A percentile compares a stretch with the other conserved stretches of the same genome.
These are phyloP conservation scores for Fistulifera solaris DNA, from an alignment of 108 stramenopile species.

Conservation along the genomic window DNA sequence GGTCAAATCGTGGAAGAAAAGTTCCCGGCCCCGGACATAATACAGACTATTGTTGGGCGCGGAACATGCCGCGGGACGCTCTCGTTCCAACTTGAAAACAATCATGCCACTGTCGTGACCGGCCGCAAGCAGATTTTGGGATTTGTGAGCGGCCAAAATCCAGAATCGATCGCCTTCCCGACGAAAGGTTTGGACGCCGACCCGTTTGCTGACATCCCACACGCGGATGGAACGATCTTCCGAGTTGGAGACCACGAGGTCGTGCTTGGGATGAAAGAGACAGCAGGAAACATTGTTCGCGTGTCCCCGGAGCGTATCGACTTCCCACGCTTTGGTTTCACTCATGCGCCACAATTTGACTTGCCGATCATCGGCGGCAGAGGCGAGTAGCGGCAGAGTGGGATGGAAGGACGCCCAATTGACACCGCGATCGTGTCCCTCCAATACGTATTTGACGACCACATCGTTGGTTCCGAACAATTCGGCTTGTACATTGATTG, in stretches of 20 bases:
- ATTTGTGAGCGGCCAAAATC: constrained; percentile 90
- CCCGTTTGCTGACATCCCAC: constrained; percentile 96
- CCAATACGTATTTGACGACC: constrained; percentile 97
- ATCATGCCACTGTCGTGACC: constrained; percentile 99
- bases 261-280: constrained; percentile 97
- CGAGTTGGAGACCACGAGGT: constrained; percentile 94
- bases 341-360: constrained; percentile 99
- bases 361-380: constrained; percentile 97
- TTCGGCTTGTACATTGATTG: constrained; percentile 90
- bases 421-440: constrained; percentile 98
- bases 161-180: constrained; percentile 98
- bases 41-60: constrained; percentile 65
- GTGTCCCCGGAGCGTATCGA: constrained; percentile 98
- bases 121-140: constrained; percentile 95
- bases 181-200: constrained; percentile 97
- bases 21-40: constrained; percentile 94
- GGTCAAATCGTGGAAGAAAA: constrained; percentile 88
- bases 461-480: constrained; percentile 98
- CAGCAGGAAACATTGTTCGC: constrained; percentile 99
- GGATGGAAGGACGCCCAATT: constrained; percentile 99
- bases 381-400: constrained; percentile 92
- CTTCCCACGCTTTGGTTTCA: constrained; percentile 99
- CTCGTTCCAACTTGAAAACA: constrained; percentile 98
- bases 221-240: constrained; percentile 98
- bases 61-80: constrained; percentile 86